Evolutionary conservation across 2,329 filamentous ascomycete species (phyloP), one percentile per base, ranked within the genome.

Genomic region (Aureobasidium sp.): DNA sequence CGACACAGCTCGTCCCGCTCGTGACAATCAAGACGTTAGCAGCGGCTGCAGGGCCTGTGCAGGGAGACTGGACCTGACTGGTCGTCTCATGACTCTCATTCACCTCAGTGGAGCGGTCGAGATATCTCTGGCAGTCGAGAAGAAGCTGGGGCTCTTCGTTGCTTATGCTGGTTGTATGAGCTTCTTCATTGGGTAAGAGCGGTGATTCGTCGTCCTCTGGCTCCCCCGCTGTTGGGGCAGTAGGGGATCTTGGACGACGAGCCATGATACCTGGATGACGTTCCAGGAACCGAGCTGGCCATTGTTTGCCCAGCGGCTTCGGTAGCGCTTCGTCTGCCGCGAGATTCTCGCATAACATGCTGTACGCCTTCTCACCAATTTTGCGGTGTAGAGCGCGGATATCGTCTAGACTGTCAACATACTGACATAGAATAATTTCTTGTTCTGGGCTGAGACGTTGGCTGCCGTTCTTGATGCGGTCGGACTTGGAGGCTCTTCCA

Each of bases 211-310:
- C 43, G 10, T 37, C 15, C 2, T 48, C 20, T 37, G 7, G 9
- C 29, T 47, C 32, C 20, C 20, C 12, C 6, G 12, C 20, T 7
- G 10, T 15, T 20, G 24, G 20, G 26, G 43, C 47, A 32, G 32
- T 20, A 39, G 15, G 32, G 29, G 55, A 32, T 32, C n/a, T 20
- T 2, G 20, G 43, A 8, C 43, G 55, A 4, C 55, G 43, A 20
- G 53, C 53, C 41, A 48, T 37, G 27, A 59, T 48, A 4, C 43
- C 43, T 47, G 55, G 55, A 24, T 59, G 43, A 37, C 55, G 55
- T 59, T 59, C 55, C 55, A 59, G 20, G 39, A 59, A 59, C 27
- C 55, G 55, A 37, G 55, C 43, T 5, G 55, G 55, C 55, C 55
- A 59, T 39, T 59, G 55, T 20, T 59, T 59, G 5, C 55, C 55